Conservation (phyloP, 208 protist genomes). For the Acanthamoeba castellanii region DNA sequence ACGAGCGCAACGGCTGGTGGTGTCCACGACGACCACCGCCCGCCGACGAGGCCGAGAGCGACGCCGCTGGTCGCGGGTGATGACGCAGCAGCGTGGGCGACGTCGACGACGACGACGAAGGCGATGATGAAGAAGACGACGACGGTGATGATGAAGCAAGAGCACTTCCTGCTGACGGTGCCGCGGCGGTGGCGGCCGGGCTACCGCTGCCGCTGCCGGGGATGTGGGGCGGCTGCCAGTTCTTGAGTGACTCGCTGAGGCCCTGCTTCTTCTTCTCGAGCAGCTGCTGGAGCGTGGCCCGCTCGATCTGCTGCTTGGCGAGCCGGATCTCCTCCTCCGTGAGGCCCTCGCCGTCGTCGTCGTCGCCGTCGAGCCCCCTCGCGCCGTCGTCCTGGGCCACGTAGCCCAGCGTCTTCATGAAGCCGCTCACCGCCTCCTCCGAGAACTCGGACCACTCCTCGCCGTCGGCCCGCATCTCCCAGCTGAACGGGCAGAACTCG, state of each 20-base stretch:
- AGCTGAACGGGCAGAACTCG: slow-evolving; percentile 65
- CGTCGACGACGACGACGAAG: background rate
- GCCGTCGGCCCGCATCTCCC: slow-evolving; percentile 38
- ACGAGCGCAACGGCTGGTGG: background rate
- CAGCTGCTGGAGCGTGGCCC: slow-evolving; percentile 16
- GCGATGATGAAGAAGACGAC: background rate
- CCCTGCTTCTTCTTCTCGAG: slow-evolving; percentile 46
- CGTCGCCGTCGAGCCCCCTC: background rate
- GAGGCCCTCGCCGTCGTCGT: background rate
- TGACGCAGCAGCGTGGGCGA: background rate
- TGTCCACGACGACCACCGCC: background rate
- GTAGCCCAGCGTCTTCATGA: slow-evolving; percentile 49
- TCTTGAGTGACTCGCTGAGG: slow-evolving; percentile 49
- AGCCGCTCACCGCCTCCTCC: background rate
- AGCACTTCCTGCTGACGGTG: slow-evolving; percentile 20
- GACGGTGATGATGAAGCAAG: background rate
- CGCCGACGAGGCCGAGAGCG: background rate
- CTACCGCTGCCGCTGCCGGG: background rate
- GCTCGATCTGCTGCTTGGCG: slow-evolving; percentile 10
- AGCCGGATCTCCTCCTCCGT: slow-evolving; percentile 33
- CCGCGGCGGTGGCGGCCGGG: background rate
- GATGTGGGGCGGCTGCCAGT: background rate
- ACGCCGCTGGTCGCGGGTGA: background rate
- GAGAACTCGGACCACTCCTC: slow-evolving; percentile 41
- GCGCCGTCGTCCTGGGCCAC: background rate